Conservation (phyloP, 73 alveolate genomes). For the Vitrella brassicaformis region DNA sequence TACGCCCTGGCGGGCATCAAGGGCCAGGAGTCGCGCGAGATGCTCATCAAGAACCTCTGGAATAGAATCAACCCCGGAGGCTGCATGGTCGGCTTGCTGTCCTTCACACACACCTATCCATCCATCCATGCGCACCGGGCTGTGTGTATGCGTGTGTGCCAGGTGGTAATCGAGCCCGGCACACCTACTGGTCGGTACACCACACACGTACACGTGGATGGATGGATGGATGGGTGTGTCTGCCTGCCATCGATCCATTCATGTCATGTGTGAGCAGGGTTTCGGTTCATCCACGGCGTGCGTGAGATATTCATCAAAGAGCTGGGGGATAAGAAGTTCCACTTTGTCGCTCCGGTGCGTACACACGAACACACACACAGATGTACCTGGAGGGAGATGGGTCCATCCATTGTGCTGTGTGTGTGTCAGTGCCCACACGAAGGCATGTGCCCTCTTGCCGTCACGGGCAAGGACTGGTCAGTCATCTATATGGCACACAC, state of each 20-base stretch:
- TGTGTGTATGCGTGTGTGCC: neutral
- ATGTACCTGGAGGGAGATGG: neutral
- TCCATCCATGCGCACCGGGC: neutral
- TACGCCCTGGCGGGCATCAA: neutral
- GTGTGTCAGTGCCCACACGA: slow-evolving; percentile 28
- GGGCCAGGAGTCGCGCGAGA: slow-evolving; percentile 6
- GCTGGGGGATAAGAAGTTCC: neutral
- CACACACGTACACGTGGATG: too few relatives aligned
- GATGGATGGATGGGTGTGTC: neutral
- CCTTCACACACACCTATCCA: neutral
- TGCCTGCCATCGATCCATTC: neutral
- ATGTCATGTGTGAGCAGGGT: neutral
- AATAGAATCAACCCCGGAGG: slow-evolving; percentile 6
- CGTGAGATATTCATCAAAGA: slow-evolving; percentile 5
- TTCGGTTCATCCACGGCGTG: slow-evolving; percentile 34
- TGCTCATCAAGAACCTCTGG: slow-evolving; percentile 20
- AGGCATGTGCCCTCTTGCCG: slow-evolving; percentile 30
- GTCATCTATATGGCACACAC: too few relatives aligned
- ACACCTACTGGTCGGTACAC: slow-evolving; percentile 5
- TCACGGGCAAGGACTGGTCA: slow-evolving; percentile 30
- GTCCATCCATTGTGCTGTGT: neutral
- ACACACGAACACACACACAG: neutral
- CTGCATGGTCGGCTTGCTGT: slow-evolving; percentile 2
- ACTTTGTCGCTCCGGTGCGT: neutral
- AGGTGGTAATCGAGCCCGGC: slow-evolving; percentile 11